phyloP scores from a whole-genome alignment of 345 rosid species.

The Salix viminalis region DNA sequence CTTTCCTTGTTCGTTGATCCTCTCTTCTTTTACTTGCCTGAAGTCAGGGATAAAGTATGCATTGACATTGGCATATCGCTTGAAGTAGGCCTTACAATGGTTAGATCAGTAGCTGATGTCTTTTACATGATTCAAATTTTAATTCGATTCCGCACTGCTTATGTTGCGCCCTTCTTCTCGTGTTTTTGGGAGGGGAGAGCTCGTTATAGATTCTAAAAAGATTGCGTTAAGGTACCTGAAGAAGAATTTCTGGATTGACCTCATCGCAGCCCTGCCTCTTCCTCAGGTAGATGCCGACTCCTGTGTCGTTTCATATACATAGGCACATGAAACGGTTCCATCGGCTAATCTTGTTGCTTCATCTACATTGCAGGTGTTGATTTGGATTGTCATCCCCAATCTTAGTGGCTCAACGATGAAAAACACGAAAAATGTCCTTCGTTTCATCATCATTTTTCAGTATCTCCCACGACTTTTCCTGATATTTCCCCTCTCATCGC shows the following conservation, averaged over 20 bases:
- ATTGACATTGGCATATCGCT: slow-evolving; percentile 52
- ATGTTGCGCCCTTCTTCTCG: slow-evolving; percentile 87
- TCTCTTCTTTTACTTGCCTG: slow-evolving; percentile 67
- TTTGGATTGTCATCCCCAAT: slow-evolving; percentile 74
- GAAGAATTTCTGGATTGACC: slow-evolving; percentile 63
- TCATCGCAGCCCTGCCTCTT: slow-evolving; percentile 77
- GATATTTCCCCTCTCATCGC: slow-evolving; percentile 70
- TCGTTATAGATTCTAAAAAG: slow-evolving; percentile 59
- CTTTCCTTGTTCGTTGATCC: slow-evolving; percentile 82
- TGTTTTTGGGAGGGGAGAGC: slow-evolving; percentile 88
- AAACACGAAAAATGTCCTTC: slow-evolving; percentile 77
- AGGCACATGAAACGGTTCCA: neutral
- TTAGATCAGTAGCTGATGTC: slow-evolving; percentile 67
- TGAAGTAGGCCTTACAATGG: slow-evolving; percentile 52
- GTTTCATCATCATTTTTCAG: slow-evolving; percentile 79
- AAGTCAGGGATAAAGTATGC: slow-evolving; percentile 46
- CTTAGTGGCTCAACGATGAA: slow-evolving; percentile 68
- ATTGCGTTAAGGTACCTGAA: slow-evolving; percentile 57
- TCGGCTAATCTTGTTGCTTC: neutral
- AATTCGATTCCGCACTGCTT: slow-evolving; percentile 68
- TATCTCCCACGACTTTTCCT: slow-evolving; percentile 69
- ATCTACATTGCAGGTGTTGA: slow-evolving; percentile 50
- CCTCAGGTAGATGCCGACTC: slow-evolving; percentile 58
- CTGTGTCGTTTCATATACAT: neutral
- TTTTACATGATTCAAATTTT: slow-evolving; percentile 68